Evolutionary conservation across 805 yeast species (phyloP).

Genomic region (Millerozyma miso): DNA sequence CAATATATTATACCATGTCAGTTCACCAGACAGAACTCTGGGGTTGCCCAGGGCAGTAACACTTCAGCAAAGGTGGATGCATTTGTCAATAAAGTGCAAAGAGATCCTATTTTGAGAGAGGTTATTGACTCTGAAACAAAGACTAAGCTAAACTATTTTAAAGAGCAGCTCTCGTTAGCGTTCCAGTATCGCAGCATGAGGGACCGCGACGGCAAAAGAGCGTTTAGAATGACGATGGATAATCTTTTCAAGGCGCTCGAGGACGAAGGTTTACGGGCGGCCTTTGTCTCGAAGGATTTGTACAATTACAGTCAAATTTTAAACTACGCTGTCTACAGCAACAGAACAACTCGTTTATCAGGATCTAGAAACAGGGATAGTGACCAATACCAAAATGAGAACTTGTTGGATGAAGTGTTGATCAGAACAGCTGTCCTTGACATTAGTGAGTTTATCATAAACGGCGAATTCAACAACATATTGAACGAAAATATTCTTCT

Average conservation of each 20-base stretch:
- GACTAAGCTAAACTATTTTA: constrained; percentile 22
- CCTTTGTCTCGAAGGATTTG: constrained; percentile 19
- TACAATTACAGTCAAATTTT: constrained; percentile 17
- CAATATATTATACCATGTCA: constrained; percentile 8
- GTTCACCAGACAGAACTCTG: constrained; percentile 19
- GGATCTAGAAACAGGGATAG: constrained; percentile 33
- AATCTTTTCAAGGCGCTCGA: constrained; percentile 16
- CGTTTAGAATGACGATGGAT: constrained; percentile 14
- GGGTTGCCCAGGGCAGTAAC: constrained; percentile 4
- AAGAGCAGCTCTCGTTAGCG: constrained; percentile 23
- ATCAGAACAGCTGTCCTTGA: constrained; percentile 31
- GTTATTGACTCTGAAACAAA: constrained; percentile 15
- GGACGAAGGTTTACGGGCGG: constrained; percentile 16
- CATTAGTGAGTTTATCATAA: constrained; percentile 24
- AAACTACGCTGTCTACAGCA: constrained; percentile 22
- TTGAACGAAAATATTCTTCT: constrained; percentile 20
- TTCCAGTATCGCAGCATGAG: constrained; percentile 12
- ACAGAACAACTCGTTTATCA: constrained; percentile 31
- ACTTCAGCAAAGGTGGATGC: constrained; percentile 13
- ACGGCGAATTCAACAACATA: constrained; percentile 25
- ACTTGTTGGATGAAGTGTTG: constrained; percentile 24
- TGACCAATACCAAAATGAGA: constrained; percentile 25
- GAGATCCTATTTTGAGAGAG: constrained; percentile 21
- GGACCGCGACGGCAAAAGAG: constrained; percentile 13
- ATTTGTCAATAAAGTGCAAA: constrained; percentile 16